Evolutionary conservation across 2,329 filamentous ascomycete species (phyloP).

Genomic region (Alternaria gaisen): DNA sequence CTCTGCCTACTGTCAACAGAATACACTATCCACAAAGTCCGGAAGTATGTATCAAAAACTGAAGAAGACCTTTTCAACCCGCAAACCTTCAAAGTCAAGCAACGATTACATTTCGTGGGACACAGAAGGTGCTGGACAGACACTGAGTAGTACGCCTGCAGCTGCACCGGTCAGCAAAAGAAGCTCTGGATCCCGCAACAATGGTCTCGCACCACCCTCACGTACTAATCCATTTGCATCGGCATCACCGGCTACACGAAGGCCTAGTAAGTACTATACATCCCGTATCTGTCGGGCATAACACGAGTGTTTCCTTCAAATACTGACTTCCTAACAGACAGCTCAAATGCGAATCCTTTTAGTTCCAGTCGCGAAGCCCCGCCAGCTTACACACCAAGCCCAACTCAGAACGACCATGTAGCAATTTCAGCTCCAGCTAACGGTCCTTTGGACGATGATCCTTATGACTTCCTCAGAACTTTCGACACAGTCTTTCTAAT

Average conservation of each 20-base stretch:
- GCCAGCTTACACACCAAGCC: constrained; percentile 52
- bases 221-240: constrained; percentile 30
- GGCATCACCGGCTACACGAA: constrained; percentile 46
- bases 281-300: background rate
- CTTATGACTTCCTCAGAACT: constrained; percentile 75
- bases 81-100: constrained; percentile 20
- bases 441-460: constrained; percentile 56
- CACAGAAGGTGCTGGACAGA: constrained; percentile 10
- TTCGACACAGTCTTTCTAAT: constrained; percentile 93
- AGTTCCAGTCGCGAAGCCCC: constrained; percentile 51
- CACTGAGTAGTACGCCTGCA: constrained; percentile 1
- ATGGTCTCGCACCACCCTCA: constrained; percentile 27
- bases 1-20: constrained; percentile 1
- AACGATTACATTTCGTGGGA: constrained; percentile 8
- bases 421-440: constrained; percentile 8
- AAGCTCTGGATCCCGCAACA: constrained; percentile 19
- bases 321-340: constrained; percentile 28
- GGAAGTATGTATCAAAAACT: constrained; percentile 24
- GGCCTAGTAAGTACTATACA: constrained; percentile 47
- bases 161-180: constrained; percentile 14
- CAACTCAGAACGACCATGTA: constrained; percentile 15
- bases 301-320: background rate
- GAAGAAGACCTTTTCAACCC: constrained; percentile 26
- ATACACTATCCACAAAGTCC: constrained; percentile 8
- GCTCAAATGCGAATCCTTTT: constrained; percentile 39